Conservation (phyloP, 192 early-diverging fungal species). For the Coemansia aciculifera region DNA sequence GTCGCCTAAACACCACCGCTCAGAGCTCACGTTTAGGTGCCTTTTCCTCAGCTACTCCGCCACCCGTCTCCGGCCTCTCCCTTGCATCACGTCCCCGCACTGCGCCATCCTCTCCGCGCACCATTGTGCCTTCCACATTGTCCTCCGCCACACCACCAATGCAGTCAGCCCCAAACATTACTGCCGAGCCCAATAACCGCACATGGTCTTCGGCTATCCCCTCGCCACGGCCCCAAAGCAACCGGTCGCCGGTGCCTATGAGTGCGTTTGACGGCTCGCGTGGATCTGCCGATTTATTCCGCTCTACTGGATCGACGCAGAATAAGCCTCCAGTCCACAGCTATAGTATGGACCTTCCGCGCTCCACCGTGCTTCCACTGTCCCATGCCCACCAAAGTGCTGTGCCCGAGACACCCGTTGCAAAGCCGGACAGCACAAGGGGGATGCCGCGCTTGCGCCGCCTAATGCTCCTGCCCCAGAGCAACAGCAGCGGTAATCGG, state of each 20-base stretch:
- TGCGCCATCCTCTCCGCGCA: not conserved
- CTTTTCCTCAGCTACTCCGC: not conserved
- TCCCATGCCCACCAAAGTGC: not conserved
- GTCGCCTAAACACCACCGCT: constrained; percentile 20
- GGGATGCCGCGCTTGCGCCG: constrained; percentile 38
- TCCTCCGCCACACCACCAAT: not conserved
- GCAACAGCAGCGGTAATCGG: constrained; percentile 3
- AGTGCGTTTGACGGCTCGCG: constrained; percentile 2
- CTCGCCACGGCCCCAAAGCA: constrained; percentile 3
- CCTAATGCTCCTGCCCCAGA: constrained; percentile 27
- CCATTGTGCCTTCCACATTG: constrained; percentile 2
- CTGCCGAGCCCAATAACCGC: not conserved
- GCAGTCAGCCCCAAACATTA: not conserved
- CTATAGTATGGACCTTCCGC: constrained; percentile 44
- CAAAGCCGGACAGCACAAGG: constrained; percentile 8
- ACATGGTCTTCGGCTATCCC: constrained; percentile 4
- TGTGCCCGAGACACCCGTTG: not conserved
- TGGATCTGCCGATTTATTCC: constrained; percentile 22
- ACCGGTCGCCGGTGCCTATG: constrained; percentile 3
- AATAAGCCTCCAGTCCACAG: constrained; percentile 8
- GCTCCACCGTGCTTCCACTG: not conserved
- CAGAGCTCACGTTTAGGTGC: not conserved
- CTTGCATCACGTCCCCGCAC: constrained; percentile 6
- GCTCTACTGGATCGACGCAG: not conserved
- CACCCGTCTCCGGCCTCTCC: not conserved